Base-by-base conservation (phyloP, 1,284 basidiomycete genomes). In the Cutaneotrichosporon cavernicola region DNA sequence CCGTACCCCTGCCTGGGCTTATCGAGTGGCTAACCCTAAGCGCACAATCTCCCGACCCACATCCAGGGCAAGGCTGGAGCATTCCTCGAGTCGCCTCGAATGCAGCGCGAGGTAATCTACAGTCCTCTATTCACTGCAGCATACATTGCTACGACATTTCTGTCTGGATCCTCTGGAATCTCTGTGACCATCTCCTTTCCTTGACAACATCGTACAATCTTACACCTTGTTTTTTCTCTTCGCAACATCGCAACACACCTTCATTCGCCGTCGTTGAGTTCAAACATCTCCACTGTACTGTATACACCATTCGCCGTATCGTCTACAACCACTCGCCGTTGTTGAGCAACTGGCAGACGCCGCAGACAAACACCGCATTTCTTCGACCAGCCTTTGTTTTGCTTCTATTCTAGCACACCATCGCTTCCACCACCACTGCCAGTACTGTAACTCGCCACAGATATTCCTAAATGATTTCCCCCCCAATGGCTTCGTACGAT, bases 121-220 rank as follows among this genome's bases (percentile, higher is more conserved):
- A 50, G 11, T 18, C 22, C 2, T 5, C 22, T 10, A 26, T 11
- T 5, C 14, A 5, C 30, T 10, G 7, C 14, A 31, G 51, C 51
- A 34, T 13, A 53, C 18, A 53, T 31, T 32, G 18, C 26, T 31
- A 8, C 18, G 7, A 30, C 31, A 10, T 10, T 34, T n/a, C 16
- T 30, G 26, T 52, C 51, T 18, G 30, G 30, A 34, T 34, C 26
- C 26, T 26, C 26, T 26, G 26, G 26, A 26, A 26, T 26, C 51
- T 34, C 16, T 53, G 11, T 36, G 34, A 36, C 11, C 34, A 36
- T 13, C 7, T 36, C 34, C 34, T 36, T 18, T 50, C 21, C 51
- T 53, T 53, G 51, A 53, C 51, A 53, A 53, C 51, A 53, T 50
- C 49, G 49, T 50, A 26, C 49, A 50, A 50, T 46, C 43, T 16